phyloP scores from a whole-genome alignment of 306 rosid species.

The Ormosia semicastrata region DNA sequence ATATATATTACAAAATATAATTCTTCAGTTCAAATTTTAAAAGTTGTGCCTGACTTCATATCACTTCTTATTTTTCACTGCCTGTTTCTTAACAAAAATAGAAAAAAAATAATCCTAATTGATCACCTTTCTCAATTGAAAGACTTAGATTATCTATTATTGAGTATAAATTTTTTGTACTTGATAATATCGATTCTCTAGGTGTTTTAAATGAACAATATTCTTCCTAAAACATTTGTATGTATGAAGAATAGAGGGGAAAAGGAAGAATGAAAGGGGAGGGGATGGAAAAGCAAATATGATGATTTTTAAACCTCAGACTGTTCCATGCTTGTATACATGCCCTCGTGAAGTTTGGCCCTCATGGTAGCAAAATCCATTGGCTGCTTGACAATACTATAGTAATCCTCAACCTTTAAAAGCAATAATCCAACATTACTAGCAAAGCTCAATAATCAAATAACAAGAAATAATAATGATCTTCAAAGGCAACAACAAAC shows the following conservation, averaged over 20 bases:
- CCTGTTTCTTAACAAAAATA: neutral
- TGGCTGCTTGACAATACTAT: too few species aligned
- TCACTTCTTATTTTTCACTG: neutral
- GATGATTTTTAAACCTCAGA: constrained; percentile 10
- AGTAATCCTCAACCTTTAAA: too few species aligned
- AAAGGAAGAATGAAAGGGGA: neutral
- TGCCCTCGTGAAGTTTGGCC: too few species aligned
- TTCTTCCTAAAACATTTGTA: too few species aligned
- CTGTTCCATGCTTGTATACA: too few species aligned
- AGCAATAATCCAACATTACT: neutral
- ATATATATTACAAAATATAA: too few species aligned
- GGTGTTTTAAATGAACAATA: too few species aligned
- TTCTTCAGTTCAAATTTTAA: neutral
- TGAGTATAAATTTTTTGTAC: too few species aligned
- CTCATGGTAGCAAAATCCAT: too few species aligned
- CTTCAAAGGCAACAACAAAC: neutral
- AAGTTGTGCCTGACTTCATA: neutral
- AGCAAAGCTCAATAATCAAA: neutral
- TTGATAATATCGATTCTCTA: neutral
- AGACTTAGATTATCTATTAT: neutral
- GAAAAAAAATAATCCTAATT: too few species aligned
- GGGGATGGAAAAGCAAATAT: neutral
- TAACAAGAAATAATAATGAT: neutral
- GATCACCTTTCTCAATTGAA: neutral
- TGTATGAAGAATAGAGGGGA: neutral